Evolutionary conservation across 1,284 basidiomycete genomes (phyloP).

Genomic region (Apiotrichum brassicae): DNA sequence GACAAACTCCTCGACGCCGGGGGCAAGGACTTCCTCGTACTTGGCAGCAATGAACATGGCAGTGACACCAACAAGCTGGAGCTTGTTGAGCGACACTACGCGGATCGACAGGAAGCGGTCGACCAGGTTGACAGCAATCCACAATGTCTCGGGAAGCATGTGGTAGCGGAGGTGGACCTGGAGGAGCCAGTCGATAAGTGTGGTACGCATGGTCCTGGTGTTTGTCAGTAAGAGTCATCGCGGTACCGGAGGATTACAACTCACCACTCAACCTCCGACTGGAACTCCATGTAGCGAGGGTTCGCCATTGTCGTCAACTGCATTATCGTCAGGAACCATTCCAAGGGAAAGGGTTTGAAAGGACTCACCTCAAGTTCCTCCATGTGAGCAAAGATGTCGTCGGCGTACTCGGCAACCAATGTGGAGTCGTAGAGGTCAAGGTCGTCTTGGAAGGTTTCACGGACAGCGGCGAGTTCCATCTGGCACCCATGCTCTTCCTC

Average conservation of each 20-base stretch:
- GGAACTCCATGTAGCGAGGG: conserved; percentile 88
- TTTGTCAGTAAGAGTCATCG: background rate
- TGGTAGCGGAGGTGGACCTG: conserved; percentile 61
- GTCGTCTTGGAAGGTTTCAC: conserved; percentile 57
- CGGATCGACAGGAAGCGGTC: conserved; percentile 59
- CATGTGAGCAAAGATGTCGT: conserved; percentile 98
- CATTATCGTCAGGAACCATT: background rate
- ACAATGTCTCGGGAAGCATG: conserved; percentile 62
- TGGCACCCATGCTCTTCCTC: conserved; percentile 36
- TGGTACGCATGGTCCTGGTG: conserved; percentile 52
- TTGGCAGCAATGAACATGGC: conserved; percentile 62
- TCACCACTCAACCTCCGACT: conserved; percentile 88
- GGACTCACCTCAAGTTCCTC: conserved; percentile 69
- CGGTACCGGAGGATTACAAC: too few relatives aligned
- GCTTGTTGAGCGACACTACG: conserved; percentile 58
- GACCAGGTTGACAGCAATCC: conserved; percentile 61
- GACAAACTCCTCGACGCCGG: conserved; percentile 89
- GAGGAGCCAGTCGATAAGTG: conserved; percentile 55
- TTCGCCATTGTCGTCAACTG: conserved; percentile 85
- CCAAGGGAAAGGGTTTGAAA: background rate
- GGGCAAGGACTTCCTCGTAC: conserved; percentile 65
- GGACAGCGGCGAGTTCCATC: conserved; percentile 39
- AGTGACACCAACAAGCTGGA: conserved; percentile 60
- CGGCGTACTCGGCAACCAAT: conserved; percentile 97
- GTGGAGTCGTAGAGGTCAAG: conserved; percentile 83